Evolutionary conservation across 257 asterid genomes (phyloP), one percentile per base, ranked within the genome.

Genomic region (Nicotiana knightiana): DNA sequence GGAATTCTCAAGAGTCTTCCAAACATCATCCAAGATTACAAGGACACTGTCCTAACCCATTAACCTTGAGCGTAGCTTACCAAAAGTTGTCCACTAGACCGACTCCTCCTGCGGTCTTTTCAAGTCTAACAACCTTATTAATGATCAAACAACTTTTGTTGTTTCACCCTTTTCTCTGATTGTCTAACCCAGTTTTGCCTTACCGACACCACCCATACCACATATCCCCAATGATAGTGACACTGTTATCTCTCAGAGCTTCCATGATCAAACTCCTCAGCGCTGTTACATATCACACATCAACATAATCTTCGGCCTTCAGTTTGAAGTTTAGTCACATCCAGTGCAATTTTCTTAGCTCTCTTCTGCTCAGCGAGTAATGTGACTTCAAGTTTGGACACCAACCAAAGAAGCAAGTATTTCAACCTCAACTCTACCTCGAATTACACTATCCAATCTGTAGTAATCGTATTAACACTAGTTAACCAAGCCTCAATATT

Each of bases 171-270:
- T 26, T 2, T n/a, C 5, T 0, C 58, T 70, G 4, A 85, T 81
- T 81, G 76, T 67, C 6, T 77, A 8, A 7, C 53, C 79, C 76
- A 85, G 30, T 28, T 61, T 76, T 2, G 85, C 81, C 15, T 85
- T 85, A 1, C 87, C 87, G 0, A 85, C 83, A 28, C 85, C 85
- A 33, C 51, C 62, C 55, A 85, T 76, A 5, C 87, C 87, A 28
- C 79, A 81, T 32, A 85, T 33, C 24, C 28, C 83, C 87, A 58
- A 85, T 11, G 11, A 32, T 67, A 28, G 76, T 24, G 3, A 77
- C 30, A 21, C 24, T 17, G 3, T 53, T 59, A 55, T 85, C 83
- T 53, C 63, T 33, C 10, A 85, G 75, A 65, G 57, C 76, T 37
- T 61, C 59, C 24, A 85, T 66, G 63, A 85, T 59, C 79, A 33